Conservation (phyloP, 2,329 filamentous ascomycete species). For the Penicillium vulpinum region DNA sequence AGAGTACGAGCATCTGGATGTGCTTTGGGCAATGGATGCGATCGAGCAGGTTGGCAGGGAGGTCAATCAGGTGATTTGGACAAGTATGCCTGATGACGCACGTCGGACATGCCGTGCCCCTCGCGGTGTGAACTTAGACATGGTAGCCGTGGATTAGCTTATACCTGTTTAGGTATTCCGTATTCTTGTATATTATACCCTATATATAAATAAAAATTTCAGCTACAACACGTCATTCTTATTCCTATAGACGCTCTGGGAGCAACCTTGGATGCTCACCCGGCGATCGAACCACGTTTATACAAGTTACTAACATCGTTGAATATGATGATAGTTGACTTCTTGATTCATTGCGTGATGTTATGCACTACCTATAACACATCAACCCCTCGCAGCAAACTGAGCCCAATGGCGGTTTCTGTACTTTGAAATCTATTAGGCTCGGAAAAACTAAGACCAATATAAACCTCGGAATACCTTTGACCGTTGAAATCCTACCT, state of each 20-base stretch:
- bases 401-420: too few relatives aligned
- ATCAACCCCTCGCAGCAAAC: too few relatives aligned
- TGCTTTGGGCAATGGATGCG: constrained; percentile 90
- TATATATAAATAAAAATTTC: not conserved
- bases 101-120: constrained; percentile 64
- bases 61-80: constrained; percentile 80
- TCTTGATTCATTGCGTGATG: too few relatives aligned
- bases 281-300: too few relatives aligned
- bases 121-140: constrained; percentile 40
- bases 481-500: too few relatives aligned
- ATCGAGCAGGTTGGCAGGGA: constrained; percentile 80
- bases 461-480: too few relatives aligned
- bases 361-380: too few relatives aligned
- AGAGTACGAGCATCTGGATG: constrained; percentile 90
- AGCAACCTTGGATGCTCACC: not conserved
- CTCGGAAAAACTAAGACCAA: too few relatives aligned
- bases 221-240: not conserved
- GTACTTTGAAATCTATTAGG: too few relatives aligned
- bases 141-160: not conserved
- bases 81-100: constrained; percentile 61
- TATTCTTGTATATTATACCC: not conserved
- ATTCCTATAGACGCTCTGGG: not conserved
- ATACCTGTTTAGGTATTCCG: not conserved
- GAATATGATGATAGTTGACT: not conserved
- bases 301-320: too few relatives aligned